phyloP scores from a whole-genome alignment of 192 early-diverging fungal genomes.

The Coemansia sp. region DNA sequence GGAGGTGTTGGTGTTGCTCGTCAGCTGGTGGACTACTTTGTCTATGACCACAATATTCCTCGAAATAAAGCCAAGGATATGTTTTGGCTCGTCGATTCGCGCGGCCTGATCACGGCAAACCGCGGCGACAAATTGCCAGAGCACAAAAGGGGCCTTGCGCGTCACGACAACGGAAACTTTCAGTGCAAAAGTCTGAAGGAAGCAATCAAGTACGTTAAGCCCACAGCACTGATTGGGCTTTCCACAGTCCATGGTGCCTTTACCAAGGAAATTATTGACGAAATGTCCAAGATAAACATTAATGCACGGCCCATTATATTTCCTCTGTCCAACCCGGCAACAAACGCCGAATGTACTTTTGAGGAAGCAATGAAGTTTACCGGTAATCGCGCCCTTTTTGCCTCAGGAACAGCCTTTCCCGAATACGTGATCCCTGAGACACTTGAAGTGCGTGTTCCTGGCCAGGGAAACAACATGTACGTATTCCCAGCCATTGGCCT shows the following conservation, averaged over 20 bases:
- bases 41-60: slow-evolving; percentile 66
- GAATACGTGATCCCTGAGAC: slow-evolving; percentile 58
- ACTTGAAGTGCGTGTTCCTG: slow-evolving; percentile 53
- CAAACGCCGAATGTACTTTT: slow-evolving; percentile 91
- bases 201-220: slow-evolving; percentile 80
- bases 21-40: slow-evolving; percentile 81
- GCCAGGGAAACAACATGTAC: slow-evolving; percentile 95
- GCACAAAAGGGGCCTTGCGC: slow-evolving; percentile 83
- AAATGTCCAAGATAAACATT: slow-evolving; percentile 69
- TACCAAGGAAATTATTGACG: slow-evolving; percentile 59
- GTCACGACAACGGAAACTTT: slow-evolving; percentile 73
- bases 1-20: slow-evolving; percentile 94
- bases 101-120: slow-evolving; percentile 85
- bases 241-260: slow-evolving; percentile 78
- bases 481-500: slow-evolving; percentile 95
- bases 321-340: slow-evolving; percentile 82
- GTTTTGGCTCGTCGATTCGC: slow-evolving; percentile 86
- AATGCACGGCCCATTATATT: slow-evolving; percentile 77
- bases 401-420: slow-evolving; percentile 91
- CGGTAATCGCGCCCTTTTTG: slow-evolving; percentile 82
- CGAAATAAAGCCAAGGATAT: slow-evolving; percentile 58
- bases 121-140: slow-evolving; percentile 78
- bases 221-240: slow-evolving; percentile 88
- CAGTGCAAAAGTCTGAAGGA: slow-evolving; percentile 73
- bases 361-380: slow-evolving; percentile 82